Evolutionary conservation across 305 asterid genomes (phyloP).

Genomic region (Withania somnifera): DNA sequence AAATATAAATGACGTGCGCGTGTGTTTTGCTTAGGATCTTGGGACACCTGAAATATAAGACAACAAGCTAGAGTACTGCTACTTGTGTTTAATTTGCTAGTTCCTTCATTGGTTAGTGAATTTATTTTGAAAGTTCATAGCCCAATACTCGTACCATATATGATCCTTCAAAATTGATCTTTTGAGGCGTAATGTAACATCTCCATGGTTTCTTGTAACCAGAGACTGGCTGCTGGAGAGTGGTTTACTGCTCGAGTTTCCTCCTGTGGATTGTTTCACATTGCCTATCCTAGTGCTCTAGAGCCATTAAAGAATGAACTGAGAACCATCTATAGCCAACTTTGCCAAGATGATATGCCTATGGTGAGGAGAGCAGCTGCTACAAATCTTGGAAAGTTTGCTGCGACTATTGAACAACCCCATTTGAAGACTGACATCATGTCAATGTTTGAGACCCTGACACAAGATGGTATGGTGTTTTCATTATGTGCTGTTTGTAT

Average conservation of each 20-base stretch:
- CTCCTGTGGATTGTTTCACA: slow-evolving; percentile 31
- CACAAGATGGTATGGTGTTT: slow-evolving; percentile 36
- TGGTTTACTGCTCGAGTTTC: slow-evolving; percentile 39
- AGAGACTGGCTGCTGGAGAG: slow-evolving; percentile 34
- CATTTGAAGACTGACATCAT: slow-evolving; percentile 36
- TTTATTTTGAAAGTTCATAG: background rate
- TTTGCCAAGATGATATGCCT: slow-evolving; percentile 40
- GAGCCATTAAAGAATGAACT: slow-evolving; percentile 21
- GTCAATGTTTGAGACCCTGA: slow-evolving; percentile 41
- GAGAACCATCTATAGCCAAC: slow-evolving; percentile 22
- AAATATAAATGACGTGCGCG: background rate
- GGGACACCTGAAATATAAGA: background rate
- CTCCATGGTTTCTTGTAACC: background rate
- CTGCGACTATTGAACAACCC: slow-evolving; percentile 35
- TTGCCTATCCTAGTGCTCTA: slow-evolving; percentile 29
- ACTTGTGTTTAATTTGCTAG: background rate
- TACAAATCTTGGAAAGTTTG: slow-evolving; percentile 41
- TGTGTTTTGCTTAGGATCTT: background rate
- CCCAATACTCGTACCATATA: background rate
- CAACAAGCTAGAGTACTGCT: background rate
- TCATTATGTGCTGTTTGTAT: background rate
- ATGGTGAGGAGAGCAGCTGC: slow-evolving; percentile 41
- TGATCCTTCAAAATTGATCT: background rate
- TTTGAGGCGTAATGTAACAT: background rate
- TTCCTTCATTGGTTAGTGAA: background rate